Base-by-base conservation (phyloP, 2,329 filamentous ascomycete genomes). In the Phyllosticta capitalensis region DNA sequence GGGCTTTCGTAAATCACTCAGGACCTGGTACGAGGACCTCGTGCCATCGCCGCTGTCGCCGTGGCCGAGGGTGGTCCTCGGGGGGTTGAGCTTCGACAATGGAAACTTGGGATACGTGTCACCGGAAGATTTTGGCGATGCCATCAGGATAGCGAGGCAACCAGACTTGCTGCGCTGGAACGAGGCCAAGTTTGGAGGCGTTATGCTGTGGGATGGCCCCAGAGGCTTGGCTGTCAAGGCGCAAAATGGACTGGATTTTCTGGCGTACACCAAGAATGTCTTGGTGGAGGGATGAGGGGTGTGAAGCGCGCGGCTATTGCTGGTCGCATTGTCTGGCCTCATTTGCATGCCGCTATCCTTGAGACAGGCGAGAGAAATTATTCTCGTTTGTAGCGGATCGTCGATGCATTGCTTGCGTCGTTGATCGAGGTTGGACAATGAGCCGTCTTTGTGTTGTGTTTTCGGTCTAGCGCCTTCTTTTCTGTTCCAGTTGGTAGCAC, bases 211-310 rank as follows among this genome's bases (percentile, higher is more conserved):
- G 56, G 56, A 59, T 30, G 56, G 56, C 52, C 52, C 52, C 17
- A 51, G 56, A 26, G 56, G 56, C 33, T 59, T 59, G 51, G 52
- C 30, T 14, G 49, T 45, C 51, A 54, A 17, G 22, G 56, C 52
- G 50, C 33, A 24, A 38, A 59, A 59, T 52, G 52, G 56, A 9
- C 30, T 20, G 9, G 45, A 59, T 38, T 59, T 59, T 19, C 19
- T 59, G 30, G 30, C 56, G 19, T 59, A 59, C 51, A 51, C 52
- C 33, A 59, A 59, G 52, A 54, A 54, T 59, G 52, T 55, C 57
- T 55, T 59, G 52, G 57, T 26, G 24, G 19, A 45, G 38, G 38
- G 38, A 14, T 45, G 17, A 45, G 38, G n/a, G 14, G 14, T 17
- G 38, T n/a, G 38, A 45, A 45, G 38, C 14, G 38, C 38, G 38